Evolutionary conservation across 2,329 filamentous ascomycete species (phyloP), one percentile per base, ranked within the genome.

Genomic region (Rutstroemia sp.): DNA sequence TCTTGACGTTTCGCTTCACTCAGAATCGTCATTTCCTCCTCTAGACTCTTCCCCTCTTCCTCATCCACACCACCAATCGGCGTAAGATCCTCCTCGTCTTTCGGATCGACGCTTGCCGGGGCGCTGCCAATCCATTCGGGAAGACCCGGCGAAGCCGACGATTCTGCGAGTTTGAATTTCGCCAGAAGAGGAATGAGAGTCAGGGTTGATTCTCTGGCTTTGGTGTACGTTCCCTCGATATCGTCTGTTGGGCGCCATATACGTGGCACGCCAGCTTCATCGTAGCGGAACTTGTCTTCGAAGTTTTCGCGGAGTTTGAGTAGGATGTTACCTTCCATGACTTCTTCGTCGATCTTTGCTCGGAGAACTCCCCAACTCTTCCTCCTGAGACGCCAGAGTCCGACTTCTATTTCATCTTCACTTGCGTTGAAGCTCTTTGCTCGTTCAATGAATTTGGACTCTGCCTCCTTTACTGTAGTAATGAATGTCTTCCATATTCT

Each of bases 241-340:
- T 99, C 94, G 70, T 99, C 94, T 1, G 87, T 92, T 1, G 94
- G 94, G 23, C 92, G 85, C 94, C 94, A 99, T 72, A 99, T 96
- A 58, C 94, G 82, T 5, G 94, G 94, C 4, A 99, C 94, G 25
- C 94, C 94, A 6, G 85, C 85, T 58, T 96, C 92, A 67, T 99
- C 94, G 67, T 99, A 99, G 62, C 94, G 87, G 81, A 99, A 99
- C 73, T 96, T 96, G 75, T 99, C 94, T 73, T 99, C 94, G 64
- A 99, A 99, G 75, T 96, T 97, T 72, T 99, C 94, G 38, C 94
- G 85, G 52, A 99, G 82, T 77, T 99, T 99, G 64, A 97, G 79
- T 37, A 97, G 77, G 54, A 99, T 85, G 69, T 97, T 99, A 66
- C 92, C 92, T 74, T 97, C 94, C 85, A 95, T 95, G 69, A 96